Percentiles rank a stretch among this genome's conserved stretches.
Conservation (phyloP, 2,329 filamentous ascomycete species). For the Aspergillus transmontanensis region DNA sequence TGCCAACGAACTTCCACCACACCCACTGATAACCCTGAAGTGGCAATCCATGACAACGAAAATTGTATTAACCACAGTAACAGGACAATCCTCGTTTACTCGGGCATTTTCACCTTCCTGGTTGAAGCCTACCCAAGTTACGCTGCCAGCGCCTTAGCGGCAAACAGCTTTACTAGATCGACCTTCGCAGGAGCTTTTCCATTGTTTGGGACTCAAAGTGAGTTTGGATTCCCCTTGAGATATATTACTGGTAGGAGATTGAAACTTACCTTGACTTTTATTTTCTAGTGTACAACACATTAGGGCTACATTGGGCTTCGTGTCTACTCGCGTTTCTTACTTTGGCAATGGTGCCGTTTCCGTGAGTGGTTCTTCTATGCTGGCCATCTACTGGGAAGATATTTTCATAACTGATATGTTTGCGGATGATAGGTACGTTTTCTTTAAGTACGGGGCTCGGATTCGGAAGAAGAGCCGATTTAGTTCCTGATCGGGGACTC, state of each 20-base stretch:
- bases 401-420: background rate
- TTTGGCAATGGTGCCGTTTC: slow-evolving; percentile 49
- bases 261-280: background rate
- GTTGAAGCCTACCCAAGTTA: slow-evolving; percentile 61
- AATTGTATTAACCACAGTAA: background rate
- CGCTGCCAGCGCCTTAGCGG: slow-evolving; percentile 68
- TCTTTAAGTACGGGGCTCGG: slow-evolving; percentile 45
- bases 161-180: slow-evolving; percentile 78
- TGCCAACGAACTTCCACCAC: slow-evolving; percentile 6
- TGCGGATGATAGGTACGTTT: slow-evolving; percentile 40
- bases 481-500: slow-evolving; percentile 18
- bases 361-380: slow-evolving; percentile 35
- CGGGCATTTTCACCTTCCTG: slow-evolving; percentile 84
- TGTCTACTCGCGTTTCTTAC: slow-evolving; percentile 48
- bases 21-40: background rate
- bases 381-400: background rate
- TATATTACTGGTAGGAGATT: no score
- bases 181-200: slow-evolving; percentile 81
- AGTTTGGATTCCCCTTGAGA: slow-evolving; percentile 17
- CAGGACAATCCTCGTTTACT: slow-evolving; percentile 76
- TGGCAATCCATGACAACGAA: background rate
- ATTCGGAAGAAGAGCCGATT: slow-evolving; percentile 46
- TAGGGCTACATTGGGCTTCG: slow-evolving; percentile 51
- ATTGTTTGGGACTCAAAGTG: slow-evolving; percentile 66
- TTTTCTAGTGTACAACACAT: slow-evolving; percentile 46